Conservation (phyloP, 495 filamentous ascomycete genomes). For the Talaromyces wortmannii region DNA sequence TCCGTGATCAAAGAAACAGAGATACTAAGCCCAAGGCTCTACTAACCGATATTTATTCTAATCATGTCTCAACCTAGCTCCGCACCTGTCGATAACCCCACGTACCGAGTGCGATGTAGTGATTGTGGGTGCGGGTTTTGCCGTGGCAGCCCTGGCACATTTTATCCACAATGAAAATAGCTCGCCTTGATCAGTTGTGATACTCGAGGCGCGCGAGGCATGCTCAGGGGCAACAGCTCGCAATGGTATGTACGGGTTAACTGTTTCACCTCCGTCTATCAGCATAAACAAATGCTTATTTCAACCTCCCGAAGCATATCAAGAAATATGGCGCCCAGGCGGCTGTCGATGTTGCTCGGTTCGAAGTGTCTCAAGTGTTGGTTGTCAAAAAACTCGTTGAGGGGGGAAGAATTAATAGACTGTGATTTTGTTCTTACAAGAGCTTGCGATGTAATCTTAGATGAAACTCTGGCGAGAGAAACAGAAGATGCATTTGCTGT, state of each 20-base stretch:
- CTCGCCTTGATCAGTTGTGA: constrained; percentile 43
- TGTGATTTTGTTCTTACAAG: constrained; percentile 23
- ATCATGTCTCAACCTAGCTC: too few relatives aligned
- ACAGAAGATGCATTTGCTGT: not conserved
- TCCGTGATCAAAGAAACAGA: too few relatives aligned
- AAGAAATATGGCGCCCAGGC: constrained; percentile 21
- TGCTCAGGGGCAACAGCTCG: constrained; percentile 79
- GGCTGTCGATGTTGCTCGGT: constrained; percentile 24
- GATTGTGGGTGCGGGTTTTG: constrained; percentile 67
- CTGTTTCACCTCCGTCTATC: not conserved
- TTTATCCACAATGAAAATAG: constrained; percentile 41
- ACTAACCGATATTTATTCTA: too few relatives aligned
- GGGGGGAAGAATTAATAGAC: constrained; percentile 20
- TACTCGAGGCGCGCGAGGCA: constrained; percentile 76
- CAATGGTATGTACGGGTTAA: constrained; percentile 19
- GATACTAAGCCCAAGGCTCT: too few relatives aligned
- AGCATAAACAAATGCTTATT: constrained; percentile 7
- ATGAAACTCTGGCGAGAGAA: constrained; percentile 8
- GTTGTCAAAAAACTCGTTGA: constrained; percentile 19
- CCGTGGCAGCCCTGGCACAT: constrained; percentile 59
- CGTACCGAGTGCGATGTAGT: constrained; percentile 56
- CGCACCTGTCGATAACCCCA: constrained; percentile 13
- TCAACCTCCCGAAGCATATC: constrained; percentile 14
- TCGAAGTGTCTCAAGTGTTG: constrained; percentile 22
- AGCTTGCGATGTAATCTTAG: constrained; percentile 21